These are phyloP conservation scores for Arabidopsis thaliana DNA, from an alignment of 345 rosid genomes.

Conservation along the genomic window TAIR10.1 NC_003075.7:17679001-17679500, in stretches of 20 bases:
- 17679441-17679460: neutral
- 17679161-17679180: conserved; percentile 88
- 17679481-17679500: conserved; percentile 44
- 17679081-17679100: conserved; percentile 15
- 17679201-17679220: conserved; percentile 3
- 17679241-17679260: conserved; percentile 22
- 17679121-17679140: conserved; percentile 63
- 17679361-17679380: too few relatives aligned
- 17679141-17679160: conserved; percentile 57
- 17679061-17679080: neutral
- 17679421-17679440: neutral
- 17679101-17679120: conserved; percentile 19
- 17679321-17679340: conserved; percentile 32
- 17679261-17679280: conserved; percentile 29
- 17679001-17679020: conserved; percentile 15
- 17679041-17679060: neutral
- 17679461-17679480: conserved; percentile 1
- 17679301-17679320: conserved; percentile 9
- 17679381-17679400: conserved; percentile 14
- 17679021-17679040: neutral
- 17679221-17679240: conserved; percentile 42
- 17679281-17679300: conserved; percentile 41
- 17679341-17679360: too few relatives aligned
- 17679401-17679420: conserved; percentile 38
- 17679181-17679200: conserved; percentile 50